phyloP scores from a whole-genome alignment of 2,329 filamentous ascomycete genomes.

The Hirsutella minnesotensis region DNA sequence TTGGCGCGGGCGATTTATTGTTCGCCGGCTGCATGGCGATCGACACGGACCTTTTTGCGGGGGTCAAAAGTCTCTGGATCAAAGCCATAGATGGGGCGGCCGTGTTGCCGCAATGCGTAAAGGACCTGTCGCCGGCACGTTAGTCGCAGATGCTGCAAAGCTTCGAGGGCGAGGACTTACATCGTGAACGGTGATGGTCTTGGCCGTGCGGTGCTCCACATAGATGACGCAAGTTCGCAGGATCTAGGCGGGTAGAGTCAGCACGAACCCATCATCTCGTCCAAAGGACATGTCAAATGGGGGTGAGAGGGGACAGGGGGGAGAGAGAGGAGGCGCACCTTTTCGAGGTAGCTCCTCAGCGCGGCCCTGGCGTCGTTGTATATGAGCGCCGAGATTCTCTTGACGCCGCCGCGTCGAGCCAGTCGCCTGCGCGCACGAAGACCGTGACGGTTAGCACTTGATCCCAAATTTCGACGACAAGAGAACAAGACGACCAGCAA shows the following conservation, averaged over 20 bases:
- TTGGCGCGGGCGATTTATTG: too few relatives aligned
- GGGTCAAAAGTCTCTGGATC: conserved; percentile 27
- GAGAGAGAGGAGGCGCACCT: conserved; percentile 24
- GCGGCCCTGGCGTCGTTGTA: conserved; percentile 49
- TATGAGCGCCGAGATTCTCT: conserved; percentile 53
- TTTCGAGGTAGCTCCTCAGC: conserved; percentile 35
- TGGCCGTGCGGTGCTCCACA: conserved; percentile 40
- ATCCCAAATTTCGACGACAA: background rate
- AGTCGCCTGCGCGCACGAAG: conserved; percentile 54
- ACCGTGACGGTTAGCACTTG: too few relatives aligned
- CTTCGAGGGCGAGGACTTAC: conserved; percentile 29
- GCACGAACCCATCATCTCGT: background rate
- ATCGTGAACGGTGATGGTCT: conserved; percentile 52
- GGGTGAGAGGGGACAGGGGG: too few relatives aligned
- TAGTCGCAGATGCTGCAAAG: background rate
- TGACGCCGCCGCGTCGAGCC: conserved; percentile 65
- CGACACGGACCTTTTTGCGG: conserved; percentile 3
- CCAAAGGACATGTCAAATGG: too few relatives aligned
- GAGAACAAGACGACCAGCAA: background rate
- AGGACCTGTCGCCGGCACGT: conserved; percentile 34
- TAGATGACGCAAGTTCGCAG: conserved; percentile 36
- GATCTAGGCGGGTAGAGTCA: conserved; percentile 29
- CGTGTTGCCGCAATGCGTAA: conserved; percentile 33
- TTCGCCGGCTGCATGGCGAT: too few relatives aligned
- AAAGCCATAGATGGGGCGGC: conserved; percentile 46